A percentile compares a stretch with the other conserved stretches of the same genome.
Conservation (phyloP, 345 rosid genomes). For the Populus pruinosa region DNA sequence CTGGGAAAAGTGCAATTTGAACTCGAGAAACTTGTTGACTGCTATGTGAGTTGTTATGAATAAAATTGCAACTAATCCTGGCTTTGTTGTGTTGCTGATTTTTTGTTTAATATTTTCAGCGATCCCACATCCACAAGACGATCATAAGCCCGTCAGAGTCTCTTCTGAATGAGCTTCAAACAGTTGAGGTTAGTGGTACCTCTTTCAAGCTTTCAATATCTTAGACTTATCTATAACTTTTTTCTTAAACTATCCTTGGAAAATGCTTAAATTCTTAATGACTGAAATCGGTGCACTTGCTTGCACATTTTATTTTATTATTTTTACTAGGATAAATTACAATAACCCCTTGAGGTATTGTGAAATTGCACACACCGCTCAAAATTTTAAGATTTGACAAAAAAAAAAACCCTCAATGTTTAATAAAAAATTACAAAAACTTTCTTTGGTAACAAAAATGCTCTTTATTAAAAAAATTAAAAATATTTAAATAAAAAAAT, state of each 20-base stretch:
- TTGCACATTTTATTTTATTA: neutral
- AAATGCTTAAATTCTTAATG: neutral
- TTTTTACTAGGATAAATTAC: neutral
- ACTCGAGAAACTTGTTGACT: constrained; percentile 80
- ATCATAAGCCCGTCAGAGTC: constrained; percentile 91
- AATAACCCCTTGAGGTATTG: too few relatives aligned
- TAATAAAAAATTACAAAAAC: too few relatives aligned
- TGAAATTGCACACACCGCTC: too few relatives aligned
- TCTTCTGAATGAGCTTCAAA: constrained; percentile 82
- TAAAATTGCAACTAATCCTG: neutral
- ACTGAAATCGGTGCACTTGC: neutral
- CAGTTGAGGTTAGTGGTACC: constrained; percentile 72
- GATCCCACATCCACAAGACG: constrained; percentile 68
- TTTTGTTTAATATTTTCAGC: constrained; percentile 45
- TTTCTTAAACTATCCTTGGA: neutral
- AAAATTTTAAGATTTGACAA: too few relatives aligned
- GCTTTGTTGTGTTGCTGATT: constrained; percentile 2
- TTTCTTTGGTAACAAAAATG: too few relatives aligned
- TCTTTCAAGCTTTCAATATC: neutral
- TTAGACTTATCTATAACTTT: neutral
- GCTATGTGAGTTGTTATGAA: constrained; percentile 64
- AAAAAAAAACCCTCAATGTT: too few relatives aligned
- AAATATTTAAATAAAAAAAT: too few relatives aligned
- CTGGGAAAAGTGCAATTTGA: constrained; percentile 82
- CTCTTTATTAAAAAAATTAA: too few relatives aligned